These are phyloP conservation scores for Arabidopsis arenosa DNA, from an alignment of 345 rosid species.

Conservation along the genomic window DNA sequence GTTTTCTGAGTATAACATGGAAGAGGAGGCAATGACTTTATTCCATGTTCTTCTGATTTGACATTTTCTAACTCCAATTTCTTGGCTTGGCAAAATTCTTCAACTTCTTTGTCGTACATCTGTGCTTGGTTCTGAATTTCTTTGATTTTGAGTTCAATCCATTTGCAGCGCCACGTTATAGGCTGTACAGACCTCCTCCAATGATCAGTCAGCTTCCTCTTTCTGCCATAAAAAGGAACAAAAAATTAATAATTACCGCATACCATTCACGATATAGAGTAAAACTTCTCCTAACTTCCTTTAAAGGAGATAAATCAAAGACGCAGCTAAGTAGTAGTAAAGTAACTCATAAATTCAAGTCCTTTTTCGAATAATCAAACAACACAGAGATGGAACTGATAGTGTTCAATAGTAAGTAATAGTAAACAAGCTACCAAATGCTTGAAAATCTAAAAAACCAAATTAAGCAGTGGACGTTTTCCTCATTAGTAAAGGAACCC, in stretches of 20 bases:
- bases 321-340: neutral
- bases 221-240: slow-evolving; percentile 46
- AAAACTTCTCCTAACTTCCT: slow-evolving; percentile 14
- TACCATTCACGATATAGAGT: neutral
- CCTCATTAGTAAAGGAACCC: neutral
- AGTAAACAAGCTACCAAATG: slow-evolving; percentile 23
- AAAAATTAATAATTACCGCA: neutral
- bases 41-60: slow-evolving; percentile 47
- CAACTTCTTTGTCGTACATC: slow-evolving; percentile 66
- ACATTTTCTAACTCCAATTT: slow-evolving; percentile 47
- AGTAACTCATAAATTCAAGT: slow-evolving; percentile 5
- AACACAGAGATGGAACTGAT: slow-evolving; percentile 8
- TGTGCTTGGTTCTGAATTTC: slow-evolving; percentile 57
- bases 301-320: slow-evolving; percentile 19
- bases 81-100: slow-evolving; percentile 54
- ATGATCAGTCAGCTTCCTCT: slow-evolving; percentile 79
- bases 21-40: slow-evolving; percentile 60
- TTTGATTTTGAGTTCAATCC: slow-evolving; percentile 73
- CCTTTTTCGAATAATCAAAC: slow-evolving; percentile 8
- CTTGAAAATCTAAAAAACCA: neutral
- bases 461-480: neutral
- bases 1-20: slow-evolving; percentile 51
- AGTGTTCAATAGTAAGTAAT: neutral
- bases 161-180: slow-evolving; percentile 79
- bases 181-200: slow-evolving; percentile 81